Percentiles rank a stretch among this genome's conserved stretches.
These are phyloP conservation scores for Leishmania tropica DNA, from an alignment of 208 protist genomes.

Conservation along the genomic window DNA sequence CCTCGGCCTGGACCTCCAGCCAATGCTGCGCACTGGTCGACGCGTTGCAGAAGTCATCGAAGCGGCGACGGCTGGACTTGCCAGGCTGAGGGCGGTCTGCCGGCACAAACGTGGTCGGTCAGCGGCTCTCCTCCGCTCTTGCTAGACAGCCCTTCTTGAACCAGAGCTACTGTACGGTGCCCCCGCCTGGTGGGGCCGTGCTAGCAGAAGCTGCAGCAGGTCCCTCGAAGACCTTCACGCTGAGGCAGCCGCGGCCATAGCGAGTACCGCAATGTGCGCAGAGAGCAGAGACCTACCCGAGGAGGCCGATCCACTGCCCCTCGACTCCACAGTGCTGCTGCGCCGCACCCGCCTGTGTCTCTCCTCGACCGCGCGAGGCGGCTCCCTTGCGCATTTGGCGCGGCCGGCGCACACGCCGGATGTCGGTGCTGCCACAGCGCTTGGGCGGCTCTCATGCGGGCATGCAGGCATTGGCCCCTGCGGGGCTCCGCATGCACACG, in stretches of 20 bases:
- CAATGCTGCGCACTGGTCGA: neutral
- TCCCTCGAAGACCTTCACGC: neutral
- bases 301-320: neutral
- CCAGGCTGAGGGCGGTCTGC: neutral
- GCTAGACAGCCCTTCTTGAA: neutral
- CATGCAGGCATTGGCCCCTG: neutral
- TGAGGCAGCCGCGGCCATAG: neutral
- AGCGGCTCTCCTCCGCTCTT: neutral
- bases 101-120: neutral
- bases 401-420: neutral
- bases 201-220: neutral
- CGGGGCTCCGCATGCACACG: neutral
- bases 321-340: neutral
- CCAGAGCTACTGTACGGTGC: neutral
- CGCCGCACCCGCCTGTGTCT: neutral
- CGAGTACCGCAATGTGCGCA: neutral
- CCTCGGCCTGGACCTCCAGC: neutral
- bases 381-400: neutral
- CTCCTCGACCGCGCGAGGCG: neutral
- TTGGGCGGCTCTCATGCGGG: neutral
- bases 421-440: neutral
- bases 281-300: neutral
- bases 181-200: neutral
- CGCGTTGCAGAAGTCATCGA: neutral
- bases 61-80: neutral